Evolutionary conservation across 2,329 filamentous ascomycete genomes (phyloP), one percentile per base, ranked within the genome.

Genomic region (Daldinia sp.): DNA sequence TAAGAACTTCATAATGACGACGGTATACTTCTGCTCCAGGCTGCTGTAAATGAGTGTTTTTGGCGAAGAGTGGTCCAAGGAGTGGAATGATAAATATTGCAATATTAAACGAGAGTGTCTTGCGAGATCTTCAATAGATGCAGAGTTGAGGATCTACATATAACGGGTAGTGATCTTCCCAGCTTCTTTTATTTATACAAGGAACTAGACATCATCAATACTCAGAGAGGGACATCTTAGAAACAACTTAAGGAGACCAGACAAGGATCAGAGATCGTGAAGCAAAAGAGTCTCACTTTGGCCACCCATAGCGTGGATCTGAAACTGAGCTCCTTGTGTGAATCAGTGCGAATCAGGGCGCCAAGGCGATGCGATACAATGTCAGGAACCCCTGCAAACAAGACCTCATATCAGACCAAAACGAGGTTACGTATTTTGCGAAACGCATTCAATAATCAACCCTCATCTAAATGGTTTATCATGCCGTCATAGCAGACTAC

Each of bases 121-220:
- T 62, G 68, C 53, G 55, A 53, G 50, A 68, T 71, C 65, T 48
- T 64, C 42, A 54, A 63, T 30, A 63, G 69, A 73, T 67, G 61
- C 67, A 64, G 50, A 55, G 60, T 71, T 58, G 54, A 68, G 62
- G 72, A 74, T 76, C 74, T 72, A 67, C 72, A 61, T 42, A 62
- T 54, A 67, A 68, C 65, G 28, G 61, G 60, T 54, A 65, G 63
- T 51, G 44, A 75, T 76, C 73, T 67, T 67, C 73, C 56, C 55
- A 65, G 26, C 48, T 53, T 67, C 66, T 71, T 60, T 70, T 74
- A 75, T 73, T 69, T 72, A 72, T 63, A 71, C 42, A 50, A 56
- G 44, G 44, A 53, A 59, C 50, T 20, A 39, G 48, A 56, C 50
- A 35, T 53, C 20, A 53, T 59, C 50, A 30, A 67, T 41, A 20